phyloP scores from a whole-genome alignment of 78 protist genomes.

The Dictyostelium capitatum region DNA sequence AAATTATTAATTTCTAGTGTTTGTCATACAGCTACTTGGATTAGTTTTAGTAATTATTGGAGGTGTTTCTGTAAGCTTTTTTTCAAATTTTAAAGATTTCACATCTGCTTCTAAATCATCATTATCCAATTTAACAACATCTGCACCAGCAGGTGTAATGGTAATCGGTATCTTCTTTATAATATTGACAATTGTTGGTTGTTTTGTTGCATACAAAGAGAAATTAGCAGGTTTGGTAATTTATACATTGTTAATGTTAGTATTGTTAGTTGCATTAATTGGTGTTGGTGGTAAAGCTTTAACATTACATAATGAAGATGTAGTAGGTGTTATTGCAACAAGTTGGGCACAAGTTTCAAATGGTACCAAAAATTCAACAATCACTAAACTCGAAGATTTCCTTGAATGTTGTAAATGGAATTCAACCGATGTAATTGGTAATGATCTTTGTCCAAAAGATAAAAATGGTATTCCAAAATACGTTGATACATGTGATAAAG shows the following conservation, averaged over 20 bases:
- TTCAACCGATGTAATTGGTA: neutral
- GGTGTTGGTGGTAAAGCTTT: slow-evolving; percentile 75
- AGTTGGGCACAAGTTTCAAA: slow-evolving; percentile 20
- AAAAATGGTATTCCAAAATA: neutral
- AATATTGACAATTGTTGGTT: slow-evolving; percentile 51
- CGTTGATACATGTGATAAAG: neutral
- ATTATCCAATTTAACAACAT: slow-evolving; percentile 10
- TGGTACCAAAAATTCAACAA: neutral
- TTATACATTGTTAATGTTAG: slow-evolving; percentile 53
- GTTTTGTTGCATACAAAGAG: slow-evolving; percentile 66
- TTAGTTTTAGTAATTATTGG: slow-evolving; percentile 49
- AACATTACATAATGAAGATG: slow-evolving; percentile 42
- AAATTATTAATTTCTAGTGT: neutral
- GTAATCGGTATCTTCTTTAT: slow-evolving; percentile 73
- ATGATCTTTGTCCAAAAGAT: slow-evolving; percentile 5
- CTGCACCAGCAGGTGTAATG: slow-evolving; percentile 46
- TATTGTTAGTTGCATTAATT: slow-evolving; percentile 57
- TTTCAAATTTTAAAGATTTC: slow-evolving; percentile 29
- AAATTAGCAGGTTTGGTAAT: slow-evolving; percentile 45
- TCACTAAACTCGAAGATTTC: slow-evolving; percentile 2
- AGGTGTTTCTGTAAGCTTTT: slow-evolving; percentile 15
- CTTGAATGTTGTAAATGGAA: slow-evolving; percentile 53
- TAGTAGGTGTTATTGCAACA: neutral
- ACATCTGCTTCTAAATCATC: neutral
- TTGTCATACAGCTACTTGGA: neutral